A percentile compares a stretch with the other conserved stretches of the same genome.
phyloP scores from a whole-genome alignment of 1,284 basidiomycete species.

The Trichosporon sp. region DNA sequence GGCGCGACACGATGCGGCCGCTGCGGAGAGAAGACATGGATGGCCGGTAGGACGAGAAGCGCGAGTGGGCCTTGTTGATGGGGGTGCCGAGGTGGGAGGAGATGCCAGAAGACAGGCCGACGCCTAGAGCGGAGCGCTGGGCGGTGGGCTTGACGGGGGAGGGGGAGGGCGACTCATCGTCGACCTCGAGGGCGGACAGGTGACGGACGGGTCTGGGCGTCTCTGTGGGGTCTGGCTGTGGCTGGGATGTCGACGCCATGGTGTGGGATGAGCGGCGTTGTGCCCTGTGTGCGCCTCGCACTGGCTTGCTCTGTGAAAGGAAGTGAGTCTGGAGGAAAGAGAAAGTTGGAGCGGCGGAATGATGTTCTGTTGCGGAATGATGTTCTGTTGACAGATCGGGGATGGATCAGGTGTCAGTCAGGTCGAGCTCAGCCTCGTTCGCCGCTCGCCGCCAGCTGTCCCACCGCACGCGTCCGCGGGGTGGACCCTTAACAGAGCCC shows the following conservation, averaged over 20 bases:
- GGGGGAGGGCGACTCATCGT: slow-evolving; percentile 6
- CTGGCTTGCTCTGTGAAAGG: not conserved
- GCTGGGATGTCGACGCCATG: slow-evolving; percentile 7
- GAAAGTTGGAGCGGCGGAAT: not conserved
- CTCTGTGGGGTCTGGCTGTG: not conserved
- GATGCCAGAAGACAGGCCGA: not conserved
- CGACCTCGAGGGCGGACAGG: slow-evolving; percentile 7
- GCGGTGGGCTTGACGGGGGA: slow-evolving; percentile 1
- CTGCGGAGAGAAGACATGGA: slow-evolving; percentile 3
- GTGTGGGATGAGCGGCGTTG: not conserved
- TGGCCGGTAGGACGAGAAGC: not conserved
- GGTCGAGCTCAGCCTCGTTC: not conserved
- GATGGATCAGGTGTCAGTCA: not conserved
- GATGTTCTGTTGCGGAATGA: not conserved
- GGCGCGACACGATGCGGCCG: slow-evolving; percentile 10
- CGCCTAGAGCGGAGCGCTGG: slow-evolving; percentile 9
- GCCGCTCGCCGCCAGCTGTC: not conserved
- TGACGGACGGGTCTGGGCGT: not conserved
- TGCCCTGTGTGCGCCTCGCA: not conserved
- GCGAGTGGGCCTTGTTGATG: not conserved
- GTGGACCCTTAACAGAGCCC: not conserved
- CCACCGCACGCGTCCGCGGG: not conserved
- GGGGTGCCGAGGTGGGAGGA: not conserved
- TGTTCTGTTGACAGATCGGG: not conserved
- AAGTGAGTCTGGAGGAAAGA: not conserved